A percentile compares a stretch with the other conserved stretches of the same genome.
These are phyloP conservation scores for Coemansia sp. DNA, from an alignment of 192 early-diverging fungal genomes.

Conservation along the genomic window DNA sequence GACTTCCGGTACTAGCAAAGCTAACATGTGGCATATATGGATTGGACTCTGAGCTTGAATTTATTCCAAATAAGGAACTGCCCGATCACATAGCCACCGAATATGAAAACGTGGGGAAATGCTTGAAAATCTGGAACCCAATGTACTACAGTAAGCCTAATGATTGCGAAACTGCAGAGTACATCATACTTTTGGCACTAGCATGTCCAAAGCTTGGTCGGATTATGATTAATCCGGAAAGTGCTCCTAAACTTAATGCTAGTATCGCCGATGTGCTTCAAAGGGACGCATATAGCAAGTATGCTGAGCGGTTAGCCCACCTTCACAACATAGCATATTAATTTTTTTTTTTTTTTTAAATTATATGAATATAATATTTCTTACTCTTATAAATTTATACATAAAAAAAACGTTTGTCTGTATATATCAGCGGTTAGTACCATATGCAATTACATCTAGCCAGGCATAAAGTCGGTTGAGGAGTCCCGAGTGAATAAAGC, in stretches of 20 bases:
- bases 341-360: background rate
- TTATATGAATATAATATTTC: no score
- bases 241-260: background rate
- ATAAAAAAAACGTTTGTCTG: background rate
- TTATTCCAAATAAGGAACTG: background rate
- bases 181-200: background rate
- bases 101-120: background rate
- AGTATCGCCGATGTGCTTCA: background rate
- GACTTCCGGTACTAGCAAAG: background rate
- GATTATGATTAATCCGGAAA: background rate
- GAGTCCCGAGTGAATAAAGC: constrained; percentile 64
- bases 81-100: background rate
- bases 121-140: background rate
- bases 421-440: constrained; percentile 6
- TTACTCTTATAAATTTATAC: background rate
- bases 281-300: background rate
- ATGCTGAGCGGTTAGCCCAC: background rate
- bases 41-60: background rate
- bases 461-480: constrained; percentile 63
- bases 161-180: background rate
- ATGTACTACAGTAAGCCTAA: no score
- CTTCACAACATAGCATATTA: background rate
- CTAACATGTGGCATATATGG: background rate
- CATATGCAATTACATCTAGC: constrained; percentile 52
- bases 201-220: background rate